These are phyloP conservation scores for Blastobotrys raffinosifermentans DNA, from an alignment of 1,139 yeast species.

Conservation along the genomic window DNA sequence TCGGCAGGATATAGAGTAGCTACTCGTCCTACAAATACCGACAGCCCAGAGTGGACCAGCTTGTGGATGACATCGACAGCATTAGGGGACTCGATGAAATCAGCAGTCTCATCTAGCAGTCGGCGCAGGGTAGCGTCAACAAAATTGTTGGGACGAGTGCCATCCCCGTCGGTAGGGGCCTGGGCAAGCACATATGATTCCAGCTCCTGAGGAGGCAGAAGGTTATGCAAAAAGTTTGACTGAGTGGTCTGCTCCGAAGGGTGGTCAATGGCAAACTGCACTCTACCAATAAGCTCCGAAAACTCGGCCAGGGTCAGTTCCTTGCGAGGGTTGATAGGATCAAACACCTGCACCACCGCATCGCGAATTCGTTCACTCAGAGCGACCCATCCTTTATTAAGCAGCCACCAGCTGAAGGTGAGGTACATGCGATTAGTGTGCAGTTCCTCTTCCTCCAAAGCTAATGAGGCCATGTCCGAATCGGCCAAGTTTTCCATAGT, in stretches of 20 bases:
- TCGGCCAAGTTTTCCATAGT: conserved; percentile 19
- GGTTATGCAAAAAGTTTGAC: conserved; percentile 26
- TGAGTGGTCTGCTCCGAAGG: conserved; percentile 16
- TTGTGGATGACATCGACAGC: conserved; percentile 36
- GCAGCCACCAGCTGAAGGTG: conserved; percentile 89
- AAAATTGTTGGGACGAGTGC: neutral
- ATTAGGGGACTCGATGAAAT: conserved; percentile 41
- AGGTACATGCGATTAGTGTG: conserved; percentile 73
- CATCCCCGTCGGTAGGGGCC: conserved; percentile 22
- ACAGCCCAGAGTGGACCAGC: conserved; percentile 35
- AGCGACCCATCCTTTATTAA: conserved; percentile 76
- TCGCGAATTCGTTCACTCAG: conserved; percentile 50
- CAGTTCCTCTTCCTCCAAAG: conserved; percentile 25
- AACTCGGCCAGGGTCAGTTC: conserved; percentile 62
- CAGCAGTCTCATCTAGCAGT: conserved; percentile 48
- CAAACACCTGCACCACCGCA: conserved; percentile 58
- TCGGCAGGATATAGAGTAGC: conserved; percentile 22
- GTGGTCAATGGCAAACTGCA: conserved; percentile 39
- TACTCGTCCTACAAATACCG: conserved; percentile 28
- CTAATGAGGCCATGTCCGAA: conserved; percentile 21
- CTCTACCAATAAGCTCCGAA: conserved; percentile 40
- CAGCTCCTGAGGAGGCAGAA: conserved; percentile 40
- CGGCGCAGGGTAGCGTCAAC: neutral
- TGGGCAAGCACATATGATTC: conserved; percentile 36
- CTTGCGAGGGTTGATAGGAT: conserved; percentile 61